Conservation (phyloP, 2,329 filamentous ascomycete genomes). For the Botrytis aclada region DNA sequence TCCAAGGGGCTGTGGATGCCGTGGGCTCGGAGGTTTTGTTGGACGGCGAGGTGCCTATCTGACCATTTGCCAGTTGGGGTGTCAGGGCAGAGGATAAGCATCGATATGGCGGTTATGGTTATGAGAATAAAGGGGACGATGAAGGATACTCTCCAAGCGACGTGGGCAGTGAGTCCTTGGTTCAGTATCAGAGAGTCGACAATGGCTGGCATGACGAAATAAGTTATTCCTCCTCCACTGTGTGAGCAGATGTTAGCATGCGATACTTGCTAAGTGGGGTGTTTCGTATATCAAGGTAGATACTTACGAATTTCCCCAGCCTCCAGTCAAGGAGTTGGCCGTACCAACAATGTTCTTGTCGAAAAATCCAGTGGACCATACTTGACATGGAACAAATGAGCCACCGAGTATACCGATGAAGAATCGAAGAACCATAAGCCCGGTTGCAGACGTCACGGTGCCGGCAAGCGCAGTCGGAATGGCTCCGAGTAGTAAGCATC, state of each 20-base stretch:
- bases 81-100: slow-evolving; percentile 74
- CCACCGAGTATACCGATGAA: slow-evolving; percentile 78
- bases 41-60: slow-evolving; percentile 51
- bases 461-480: slow-evolving; percentile 82
- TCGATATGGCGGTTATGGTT: slow-evolving; percentile 59
- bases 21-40: slow-evolving; percentile 48
- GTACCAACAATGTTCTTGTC: slow-evolving; percentile 90
- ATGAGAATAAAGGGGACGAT: slow-evolving; percentile 80
- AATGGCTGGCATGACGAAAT: slow-evolving; percentile 90
- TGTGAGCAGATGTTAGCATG: neutral
- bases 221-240: slow-evolving; percentile 78
- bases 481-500: slow-evolving; percentile 71
- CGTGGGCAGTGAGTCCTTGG: slow-evolving; percentile 58
- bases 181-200: slow-evolving; percentile 69
- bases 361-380: slow-evolving; percentile 90
- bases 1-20: slow-evolving; percentile 41
- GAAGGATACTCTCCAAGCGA: slow-evolving; percentile 82
- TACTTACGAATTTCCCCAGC: slow-evolving; percentile 68
- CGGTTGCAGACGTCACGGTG: slow-evolving; percentile 63
- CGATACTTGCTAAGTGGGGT: neutral
- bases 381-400: slow-evolving; percentile 81
- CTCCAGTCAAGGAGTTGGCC: slow-evolving; percentile 80
- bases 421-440: slow-evolving; percentile 72
- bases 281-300: neutral
- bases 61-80: slow-evolving; percentile 81